Conservation (phyloP, 768 basidiomycete species). For the Leccinum obscurum region DNA sequence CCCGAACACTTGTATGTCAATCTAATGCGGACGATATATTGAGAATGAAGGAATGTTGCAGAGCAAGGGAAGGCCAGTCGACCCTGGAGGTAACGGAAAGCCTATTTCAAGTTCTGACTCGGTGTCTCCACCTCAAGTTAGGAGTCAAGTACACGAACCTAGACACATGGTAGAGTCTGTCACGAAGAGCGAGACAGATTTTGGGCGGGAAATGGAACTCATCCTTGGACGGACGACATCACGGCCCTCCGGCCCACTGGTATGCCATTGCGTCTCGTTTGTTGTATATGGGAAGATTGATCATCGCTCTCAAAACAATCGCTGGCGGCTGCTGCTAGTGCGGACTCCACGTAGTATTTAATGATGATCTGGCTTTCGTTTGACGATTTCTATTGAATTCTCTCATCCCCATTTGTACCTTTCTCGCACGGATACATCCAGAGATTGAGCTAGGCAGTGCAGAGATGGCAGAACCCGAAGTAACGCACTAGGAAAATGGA, state of each 20-base stretch:
- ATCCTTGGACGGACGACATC: not conserved
- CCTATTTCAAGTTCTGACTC: slow-evolving; percentile 6
- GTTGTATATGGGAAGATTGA: not conserved
- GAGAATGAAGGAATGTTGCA: slow-evolving; percentile 21
- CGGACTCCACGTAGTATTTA: no score
- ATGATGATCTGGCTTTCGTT: no score
- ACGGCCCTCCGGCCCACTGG: not conserved
- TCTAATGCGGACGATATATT: slow-evolving; percentile 27
- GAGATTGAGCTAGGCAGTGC: no score
- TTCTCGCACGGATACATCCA: not conserved
- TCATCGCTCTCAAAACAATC: not conserved
- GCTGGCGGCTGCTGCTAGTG: no score
- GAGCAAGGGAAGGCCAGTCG: slow-evolving; percentile 42
- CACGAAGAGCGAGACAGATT: not conserved
- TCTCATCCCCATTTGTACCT: not conserved
- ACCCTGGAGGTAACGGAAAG: slow-evolving; percentile 48
- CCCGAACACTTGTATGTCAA: slow-evolving; percentile 34
- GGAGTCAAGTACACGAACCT: not conserved
- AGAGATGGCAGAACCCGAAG: no score
- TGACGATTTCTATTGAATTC: no score
- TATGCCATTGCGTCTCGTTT: not conserved
- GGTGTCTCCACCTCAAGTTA: slow-evolving; percentile 16
- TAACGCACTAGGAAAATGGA: no score
- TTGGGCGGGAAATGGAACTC: not conserved
- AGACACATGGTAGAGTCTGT: not conserved